Evolutionary conservation across 2,329 filamentous ascomycete species (phyloP).

Genomic region (Botrytis deweyae): DNA sequence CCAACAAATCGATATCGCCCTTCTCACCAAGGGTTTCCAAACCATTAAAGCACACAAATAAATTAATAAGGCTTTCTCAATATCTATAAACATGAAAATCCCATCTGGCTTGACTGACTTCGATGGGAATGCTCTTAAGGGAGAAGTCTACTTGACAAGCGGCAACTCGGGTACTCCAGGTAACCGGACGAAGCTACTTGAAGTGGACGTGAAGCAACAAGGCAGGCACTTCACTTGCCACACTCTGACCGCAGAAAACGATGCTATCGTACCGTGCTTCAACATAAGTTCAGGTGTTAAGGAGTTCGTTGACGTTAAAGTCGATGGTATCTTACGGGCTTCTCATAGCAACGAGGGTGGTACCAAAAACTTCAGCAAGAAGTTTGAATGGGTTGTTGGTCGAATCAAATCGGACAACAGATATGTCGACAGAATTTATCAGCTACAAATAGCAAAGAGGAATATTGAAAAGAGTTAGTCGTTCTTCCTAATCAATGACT

Average conservation of each 20-base stretch:
- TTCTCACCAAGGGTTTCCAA: neutral
- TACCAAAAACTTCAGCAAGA: neutral
- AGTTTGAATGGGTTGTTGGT: constrained; percentile 1
- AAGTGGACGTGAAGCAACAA: constrained; percentile 17
- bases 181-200: constrained; percentile 12
- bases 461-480: constrained; percentile 22
- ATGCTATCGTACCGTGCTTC: constrained; percentile 23
- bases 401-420: neutral
- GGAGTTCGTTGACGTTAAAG: constrained; percentile 32
- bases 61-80: neutral
- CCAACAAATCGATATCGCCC: neutral
- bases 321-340: constrained; percentile 36
- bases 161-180: neutral
- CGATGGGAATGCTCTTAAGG: constrained; percentile 14
- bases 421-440: neutral
- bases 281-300: constrained; percentile 15
- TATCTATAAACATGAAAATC: constrained; percentile 14
- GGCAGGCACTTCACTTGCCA: constrained; percentile 26
- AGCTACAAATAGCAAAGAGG: constrained; percentile 26
- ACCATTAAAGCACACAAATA: neutral
- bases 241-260: constrained; percentile 26
- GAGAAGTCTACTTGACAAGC: constrained; percentile 8
- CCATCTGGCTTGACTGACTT: constrained; percentile 8
- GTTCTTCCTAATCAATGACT: neutral
- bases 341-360: constrained; percentile 18